Evolutionary conservation across 2,329 filamentous ascomycete species (phyloP), one percentile per base, ranked within the genome.

Genomic region (Mycosphaerella sp.): DNA sequence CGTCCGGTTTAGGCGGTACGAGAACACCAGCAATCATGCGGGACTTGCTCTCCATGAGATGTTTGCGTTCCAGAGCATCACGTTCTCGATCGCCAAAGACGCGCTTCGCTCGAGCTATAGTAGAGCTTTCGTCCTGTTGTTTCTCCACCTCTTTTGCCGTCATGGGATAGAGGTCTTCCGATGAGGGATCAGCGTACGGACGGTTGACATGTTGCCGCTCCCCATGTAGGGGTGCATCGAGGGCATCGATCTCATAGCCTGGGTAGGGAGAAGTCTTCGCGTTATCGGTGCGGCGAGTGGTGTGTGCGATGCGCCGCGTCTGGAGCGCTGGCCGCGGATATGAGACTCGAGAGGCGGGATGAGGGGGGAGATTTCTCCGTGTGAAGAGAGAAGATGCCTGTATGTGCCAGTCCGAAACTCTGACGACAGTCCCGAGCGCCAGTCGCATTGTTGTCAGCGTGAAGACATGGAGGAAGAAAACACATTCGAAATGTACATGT

Each of bases 31-130:
- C 89, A 49, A 96, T 75, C 54, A 81, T 74, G 7, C 74, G 79
- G 44, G 82, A 82, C 55, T 79, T 75, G 12, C 77, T 73, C 10
- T 80, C 73, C 32, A 82, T 77, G 40, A 80, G 75, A 53, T 81
- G 79, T 56, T 78, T 78, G 36, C 85, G 77, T 63, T 89, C 84
- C 34, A 79, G 78, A 1, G 89, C 87, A 0, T 86, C 87, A 18
- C 85, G 82, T 12, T 93, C 78, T 7, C 84, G 80, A 6, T 87
- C 86, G 16, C 89, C 89, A 64, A 98, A 96, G 28, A 96, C 78
- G 62, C 94, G 81, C 40, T 81, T 72, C 47, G 82, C 79, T 63
- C 76, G 78, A 37, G 68, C 74, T 17, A 81, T 75, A 35, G 75
- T 78, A 49, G 80, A 75, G 59, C 81, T 75, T n/a, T 48, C 44